Evolutionary conservation across 2,329 filamentous ascomycete species (phyloP).

Genomic region (Samsoniella hepiali): DNA sequence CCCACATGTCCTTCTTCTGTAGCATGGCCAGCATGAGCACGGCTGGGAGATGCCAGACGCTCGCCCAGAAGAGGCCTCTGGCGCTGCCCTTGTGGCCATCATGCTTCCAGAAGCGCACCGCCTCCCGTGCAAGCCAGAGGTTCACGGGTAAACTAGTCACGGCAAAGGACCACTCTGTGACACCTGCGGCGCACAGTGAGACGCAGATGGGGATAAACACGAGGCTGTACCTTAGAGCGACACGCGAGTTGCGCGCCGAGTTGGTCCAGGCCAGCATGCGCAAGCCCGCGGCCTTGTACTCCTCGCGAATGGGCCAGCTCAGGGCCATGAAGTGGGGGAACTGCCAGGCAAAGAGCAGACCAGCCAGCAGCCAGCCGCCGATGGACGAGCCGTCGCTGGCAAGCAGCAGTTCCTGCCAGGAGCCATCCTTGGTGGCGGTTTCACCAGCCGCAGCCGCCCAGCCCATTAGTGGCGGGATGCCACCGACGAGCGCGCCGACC

Average conservation of each 20-base stretch:
- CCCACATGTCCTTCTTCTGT: conserved; percentile 92
- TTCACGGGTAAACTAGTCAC: conserved; percentile 79
- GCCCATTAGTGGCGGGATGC: conserved; percentile 94
- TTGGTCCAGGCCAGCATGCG: conserved; percentile 84
- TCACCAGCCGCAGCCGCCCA: conserved; percentile 95
- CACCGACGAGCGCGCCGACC: conserved; percentile 89
- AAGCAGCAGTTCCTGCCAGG: conserved; percentile 75
- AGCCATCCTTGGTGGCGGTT: conserved; percentile 70
- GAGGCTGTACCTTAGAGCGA: conserved; percentile 82
- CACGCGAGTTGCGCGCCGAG: conserved; percentile 77
- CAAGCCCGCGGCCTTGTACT: conserved; percentile 72
- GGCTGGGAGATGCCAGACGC: conserved; percentile 90
- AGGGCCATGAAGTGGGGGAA: conserved; percentile 98
- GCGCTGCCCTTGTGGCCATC: conserved; percentile 79
- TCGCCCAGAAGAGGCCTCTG: conserved; percentile 89
- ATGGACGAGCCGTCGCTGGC: conserved; percentile 57
- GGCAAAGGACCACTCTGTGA: conserved; percentile 85
- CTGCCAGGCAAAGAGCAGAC: conserved; percentile 89
- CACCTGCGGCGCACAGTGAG: conserved; percentile 70
- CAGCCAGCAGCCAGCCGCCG: conserved; percentile 87
- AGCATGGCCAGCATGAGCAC: conserved; percentile 86
- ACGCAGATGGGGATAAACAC: conserved; percentile 84
- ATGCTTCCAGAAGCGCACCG: conserved; percentile 74
- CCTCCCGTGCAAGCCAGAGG: conserved; percentile 77
- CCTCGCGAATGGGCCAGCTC: conserved; percentile 81